Evolutionary conservation across 148 eudicot species (phyloP), one percentile per base, ranked within the genome.

Genomic region (Silene latifolia): DNA sequence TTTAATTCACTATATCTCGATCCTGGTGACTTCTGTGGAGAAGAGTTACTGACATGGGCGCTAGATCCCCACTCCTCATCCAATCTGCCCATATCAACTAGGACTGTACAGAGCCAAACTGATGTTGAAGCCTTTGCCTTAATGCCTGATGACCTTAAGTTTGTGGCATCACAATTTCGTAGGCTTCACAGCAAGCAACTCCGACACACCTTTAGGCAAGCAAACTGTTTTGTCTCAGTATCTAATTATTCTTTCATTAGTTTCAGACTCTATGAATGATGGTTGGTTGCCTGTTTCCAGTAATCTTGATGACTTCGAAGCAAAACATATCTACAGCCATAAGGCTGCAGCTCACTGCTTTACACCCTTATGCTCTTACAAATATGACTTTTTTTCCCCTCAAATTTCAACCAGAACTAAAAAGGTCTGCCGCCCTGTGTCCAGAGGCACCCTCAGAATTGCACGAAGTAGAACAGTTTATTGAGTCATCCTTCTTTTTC

Each of bases 11-110:
- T 63, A 17, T 2, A 61, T 74, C 92, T 90, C 47, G 78, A 77
- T 11, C 85, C 89, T 4, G 90, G 90, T 23, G 92, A 84, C 67
- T 90, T 88, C 63, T 90, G 92, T 79, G 96, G 96, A 63, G 96
- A 90, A 75, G 92, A 88, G 83, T 88, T 90, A 78, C 83, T 88
- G 53, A 88, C 92, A 17, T 90, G 96, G 96, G 96, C 92, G 12
- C 71, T 90, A 69, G 95, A 86, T 76, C 91, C 90, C 57, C 83
- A 81, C 17, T 78, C 84, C 25, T 86, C 86, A 5, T 81, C 89
- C 76, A 82, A 71, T 72, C 88, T 88, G 47, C 95, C 95, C 25
- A 81, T 71, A 82, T 90, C 95, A 72, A 90, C 91, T 54, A 82
- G 91, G 77, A 90, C 91, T 17, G 90, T 85, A 44, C 54, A 74